phyloP scores from a whole-genome alignment of 805 yeast species.

The Maudiozyma turicensis region DNA sequence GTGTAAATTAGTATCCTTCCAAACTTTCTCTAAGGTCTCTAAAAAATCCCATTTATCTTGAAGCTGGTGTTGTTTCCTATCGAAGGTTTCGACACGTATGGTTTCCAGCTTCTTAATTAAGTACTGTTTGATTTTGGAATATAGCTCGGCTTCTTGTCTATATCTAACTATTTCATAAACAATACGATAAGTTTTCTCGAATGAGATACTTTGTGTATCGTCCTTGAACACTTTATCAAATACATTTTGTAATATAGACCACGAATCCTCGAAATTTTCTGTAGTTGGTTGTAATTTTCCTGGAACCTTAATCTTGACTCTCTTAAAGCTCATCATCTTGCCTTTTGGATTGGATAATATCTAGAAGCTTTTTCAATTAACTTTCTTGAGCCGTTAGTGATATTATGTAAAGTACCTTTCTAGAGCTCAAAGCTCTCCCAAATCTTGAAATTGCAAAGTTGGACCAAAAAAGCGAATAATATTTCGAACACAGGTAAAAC shows the following conservation, averaged over 20 bases:
- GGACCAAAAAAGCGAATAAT: too few species aligned
- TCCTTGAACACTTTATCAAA: conserved; percentile 61
- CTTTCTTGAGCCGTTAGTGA: background rate
- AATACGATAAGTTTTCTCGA: conserved; percentile 71
- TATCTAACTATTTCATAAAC: conserved; percentile 65
- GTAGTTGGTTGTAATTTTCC: conserved; percentile 29
- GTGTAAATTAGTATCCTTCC: conserved; percentile 64
- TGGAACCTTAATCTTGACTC: conserved; percentile 61
- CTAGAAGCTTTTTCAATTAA: background rate
- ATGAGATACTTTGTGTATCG: conserved; percentile 64
- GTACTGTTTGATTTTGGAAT: conserved; percentile 8
- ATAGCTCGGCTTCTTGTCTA: conserved; percentile 9
- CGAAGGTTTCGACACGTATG: conserved; percentile 1
- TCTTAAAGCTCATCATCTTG: conserved; percentile 7
- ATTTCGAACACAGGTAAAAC: too few species aligned
- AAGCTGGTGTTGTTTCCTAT: background rate
- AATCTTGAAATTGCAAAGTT: too few species aligned
- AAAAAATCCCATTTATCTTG: conserved; percentile 29
- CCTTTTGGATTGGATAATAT: background rate
- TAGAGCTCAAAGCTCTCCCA: too few species aligned
- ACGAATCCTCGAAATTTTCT: conserved; percentile 53
- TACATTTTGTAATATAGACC: conserved; percentile 59
- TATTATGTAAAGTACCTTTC: too few species aligned
- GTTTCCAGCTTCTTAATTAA: conserved; percentile 7
- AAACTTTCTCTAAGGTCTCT: conserved; percentile 31